Evolutionary conservation across 371 early-diverging fungal genomes (phyloP), one percentile per base, ranked within the genome.

Genomic region (Actinomucor elegans): DNA sequence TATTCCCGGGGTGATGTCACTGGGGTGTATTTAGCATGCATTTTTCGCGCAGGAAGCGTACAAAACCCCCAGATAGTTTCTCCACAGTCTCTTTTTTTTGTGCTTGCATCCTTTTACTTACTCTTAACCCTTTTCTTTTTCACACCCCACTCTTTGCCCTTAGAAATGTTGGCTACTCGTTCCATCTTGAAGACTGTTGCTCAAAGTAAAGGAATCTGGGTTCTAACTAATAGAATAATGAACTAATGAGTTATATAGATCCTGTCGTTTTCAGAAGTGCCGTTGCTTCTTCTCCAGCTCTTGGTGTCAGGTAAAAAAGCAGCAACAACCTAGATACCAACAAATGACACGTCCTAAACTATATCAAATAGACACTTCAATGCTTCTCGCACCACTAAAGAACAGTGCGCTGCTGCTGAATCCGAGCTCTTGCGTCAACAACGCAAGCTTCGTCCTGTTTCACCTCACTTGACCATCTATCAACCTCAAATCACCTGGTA

Each of bases 401-500:
- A 66, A 23, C 73, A 74, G 48, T 75, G 73, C 32, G 73, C 75
- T 33, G 75, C 60, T 51, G 75, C 78, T 35, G 79, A 78, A 54
- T 75, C 79, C 28, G 79, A 78, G 44, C 49, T 78, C 18, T 64
- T 85, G 46, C 67, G 75, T 67, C 69, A 81, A 50, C 86, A 85
- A 64, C 84, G 86, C 65, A 75, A 77, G 55, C 67, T 77, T 66
- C 90, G 97, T 41, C 97, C 97, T 26, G 71, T 86, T 27, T 86
- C 90, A 36, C 96, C 94, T 36, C 89, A 94, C 52, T 61, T 94
- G 54, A 66, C 75, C 40, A 94, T 96, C 71, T 96, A 96, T 78
- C 84, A 93, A 76, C 92, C 90, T 42, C 93, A 93, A 70, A 61
- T 95, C 59, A 89, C 95, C 31, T 91, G 88, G 91, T 70, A 79